Base-by-base conservation (phyloP, 2,329 filamentous ascomycete genomes). In the Phaeophleospora eucalypticola region DNA sequence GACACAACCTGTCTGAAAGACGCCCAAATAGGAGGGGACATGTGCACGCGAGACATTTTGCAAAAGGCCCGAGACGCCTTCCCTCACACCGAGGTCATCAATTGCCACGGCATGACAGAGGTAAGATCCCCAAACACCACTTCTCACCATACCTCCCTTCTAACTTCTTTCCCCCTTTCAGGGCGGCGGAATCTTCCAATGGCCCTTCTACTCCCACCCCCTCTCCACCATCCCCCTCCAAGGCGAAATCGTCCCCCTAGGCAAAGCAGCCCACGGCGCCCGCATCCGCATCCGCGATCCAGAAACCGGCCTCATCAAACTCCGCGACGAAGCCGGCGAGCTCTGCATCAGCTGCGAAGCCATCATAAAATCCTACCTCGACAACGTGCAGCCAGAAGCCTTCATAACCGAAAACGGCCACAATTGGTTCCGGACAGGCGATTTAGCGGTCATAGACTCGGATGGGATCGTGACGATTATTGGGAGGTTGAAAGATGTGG, bases 371-470 rank as follows among this genome's bases (percentile, higher is more conserved):
- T 38, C 47, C 20, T 61, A 61, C 43, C 45, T 60, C 14, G 49
- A 52, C 17, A 29, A 52, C 20, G 40, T 43, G 0, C 43, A 50
- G 12, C 42, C 47, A n/a, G 52, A 57, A 12, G 35, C 51, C 4
- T 57, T 58, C 40, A 56, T 55, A 16, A 38, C 29, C 1, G 53
- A 57, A 14, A 42, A 46, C 15, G 54, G 49, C 9, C 38, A 32
- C 12, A 38, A 44, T 12, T 62, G 58, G 59, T 60, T 62, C 41
- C 45, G 48, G 15, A 61, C 57, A 8, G 60, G 60, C 6, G 59
- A 62, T 41, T 34, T 58, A 3, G 59, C 49, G 2, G 40, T 54
- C n/a, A 52, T 60, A 21, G 45, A 48, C 16, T 9, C 33, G 1
- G 39, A 55, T 10, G 54, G 57, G 9, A 20, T 56, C 6, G 29